Evolutionary conservation across 225 moss, liverwort and hornwort genomes (phyloP), one percentile per base, ranked within the genome.

Genomic region (Pseudoscleropodium purum): DNA sequence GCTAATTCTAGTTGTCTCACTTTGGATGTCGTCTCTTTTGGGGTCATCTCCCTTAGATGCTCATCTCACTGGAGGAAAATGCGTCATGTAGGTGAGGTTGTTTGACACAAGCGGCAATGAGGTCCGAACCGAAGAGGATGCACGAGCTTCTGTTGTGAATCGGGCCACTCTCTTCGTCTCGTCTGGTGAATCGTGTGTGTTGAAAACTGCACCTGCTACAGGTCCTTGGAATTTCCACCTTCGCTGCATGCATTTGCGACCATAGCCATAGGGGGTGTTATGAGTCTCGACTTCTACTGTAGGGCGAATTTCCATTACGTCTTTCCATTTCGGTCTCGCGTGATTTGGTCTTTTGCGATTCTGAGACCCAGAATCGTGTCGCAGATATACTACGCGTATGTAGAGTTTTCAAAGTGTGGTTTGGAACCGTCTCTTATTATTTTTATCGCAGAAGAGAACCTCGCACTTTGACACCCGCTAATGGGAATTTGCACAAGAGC

Each of bases 131-230:
- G 92, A 91, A 86, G 93, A 87, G 43, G 92, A 93, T 60, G 95
- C 95, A 61, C 90, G 90, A 70, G 88, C 91, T 49, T 90, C 90
- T 72, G 93, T 94, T 60, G 84, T 87, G 83, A 90, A 81, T 30
- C 92, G 94, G 82, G 93, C 91, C 69, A 95, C 91, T 65, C 91
- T 97, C 81, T 95, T 92, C 79, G 94, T 96, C 69, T 97, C 97
- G 24, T 93, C 93, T 65, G 97, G 96, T 73, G 96, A 97, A 79
- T 60, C 95, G 20, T 97, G 94, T 66, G 89, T 94, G 72, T 75
- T 92, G 79, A 91, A 92, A 86, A 85, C 70, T 86, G 82, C 80
- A 52, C 66, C 89, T 60, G 88, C 82, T 67, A 69, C 94, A 96
- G 95, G 95, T 95, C 30, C 63, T 57, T 7, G 66, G 33, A 56